phyloP scores from a whole-genome alignment of 2,329 filamentous ascomycete species.

The Tolypocladium capitatum region DNA sequence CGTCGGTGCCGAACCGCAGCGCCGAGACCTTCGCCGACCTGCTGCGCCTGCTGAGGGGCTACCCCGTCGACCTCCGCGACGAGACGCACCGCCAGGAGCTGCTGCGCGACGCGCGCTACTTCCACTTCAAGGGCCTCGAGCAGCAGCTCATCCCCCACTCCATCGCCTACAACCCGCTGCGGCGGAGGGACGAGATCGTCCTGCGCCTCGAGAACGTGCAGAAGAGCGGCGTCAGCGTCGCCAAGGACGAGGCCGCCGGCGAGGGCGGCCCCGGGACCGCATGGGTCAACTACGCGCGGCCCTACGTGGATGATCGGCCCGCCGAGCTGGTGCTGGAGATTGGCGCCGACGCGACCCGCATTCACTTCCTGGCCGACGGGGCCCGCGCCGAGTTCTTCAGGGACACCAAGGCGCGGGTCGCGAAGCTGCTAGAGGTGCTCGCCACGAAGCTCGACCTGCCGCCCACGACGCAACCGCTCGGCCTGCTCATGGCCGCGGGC shows the following conservation, averaged over 20 bases:
- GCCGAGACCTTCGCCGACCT: conserved; percentile 78
- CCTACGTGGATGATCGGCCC: conserved; percentile 65
- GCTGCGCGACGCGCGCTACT: conserved; percentile 79
- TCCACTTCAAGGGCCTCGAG: conserved; percentile 82
- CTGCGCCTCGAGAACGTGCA: conserved; percentile 78
- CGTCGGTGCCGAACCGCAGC: conserved; percentile 65
- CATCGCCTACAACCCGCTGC: conserved; percentile 60
- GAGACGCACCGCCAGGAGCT: conserved; percentile 66
- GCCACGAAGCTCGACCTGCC: conserved; percentile 65
- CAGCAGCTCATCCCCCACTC: conserved; percentile 70
- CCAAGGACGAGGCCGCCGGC: conserved; percentile 24
- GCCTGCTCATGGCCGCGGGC: conserved; percentile 54
- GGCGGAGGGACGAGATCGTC: conserved; percentile 59
- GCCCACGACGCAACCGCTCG: conserved; percentile 43
- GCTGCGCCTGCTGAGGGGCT: conserved; percentile 69
- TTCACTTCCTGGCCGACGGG: conserved; percentile 30
- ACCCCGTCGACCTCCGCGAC: conserved; percentile 62
- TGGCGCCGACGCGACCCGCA: conserved; percentile 47
- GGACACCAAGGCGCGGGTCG: conserved; percentile 55
- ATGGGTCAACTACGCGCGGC: conserved; percentile 69
- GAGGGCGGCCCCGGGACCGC: conserved; percentile 19
- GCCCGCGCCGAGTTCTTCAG: conserved; percentile 60
- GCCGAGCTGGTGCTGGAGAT: conserved; percentile 73
- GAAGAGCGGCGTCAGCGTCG: conserved; percentile 66
- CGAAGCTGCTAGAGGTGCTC: conserved; percentile 67